phyloP scores from a whole-genome alignment of 345 rosid species.

The Salix viminalis region DNA sequence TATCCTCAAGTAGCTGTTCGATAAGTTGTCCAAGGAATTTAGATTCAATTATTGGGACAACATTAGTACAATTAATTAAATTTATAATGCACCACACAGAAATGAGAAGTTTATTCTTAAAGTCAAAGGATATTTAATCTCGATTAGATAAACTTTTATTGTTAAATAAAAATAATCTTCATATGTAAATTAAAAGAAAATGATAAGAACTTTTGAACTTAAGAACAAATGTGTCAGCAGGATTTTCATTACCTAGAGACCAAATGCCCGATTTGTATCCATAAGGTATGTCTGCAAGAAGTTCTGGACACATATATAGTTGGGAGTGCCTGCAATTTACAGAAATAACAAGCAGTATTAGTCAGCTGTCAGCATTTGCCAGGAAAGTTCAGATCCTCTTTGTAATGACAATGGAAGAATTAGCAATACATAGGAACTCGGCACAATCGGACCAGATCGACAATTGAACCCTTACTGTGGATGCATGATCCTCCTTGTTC shows the following conservation, averaged over 20 bases:
- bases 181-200: no score
- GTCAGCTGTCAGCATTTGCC: background rate
- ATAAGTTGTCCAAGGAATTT: no score
- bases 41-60: no score
- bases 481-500: constrained; percentile 45
- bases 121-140: no score
- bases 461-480: constrained; percentile 30
- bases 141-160: no score
- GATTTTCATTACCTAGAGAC: constrained; percentile 39
- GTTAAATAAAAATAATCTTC: no score
- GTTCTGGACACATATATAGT: constrained; percentile 61
- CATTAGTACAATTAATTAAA: no score
- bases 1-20: no score
- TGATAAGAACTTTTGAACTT: no score
- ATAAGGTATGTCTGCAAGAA: constrained; percentile 56
- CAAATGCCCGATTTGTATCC: constrained; percentile 60
- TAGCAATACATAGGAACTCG: background rate
- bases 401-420: background rate
- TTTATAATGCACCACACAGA: no score
- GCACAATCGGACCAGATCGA: background rate
- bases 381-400: background rate
- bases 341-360: background rate
- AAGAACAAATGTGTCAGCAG: background rate
- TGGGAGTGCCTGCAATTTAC: constrained; percentile 55
- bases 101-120: no score